Conservation (phyloP, 1,284 basidiomycete species). For the Rhodotorula sp. region DNA sequence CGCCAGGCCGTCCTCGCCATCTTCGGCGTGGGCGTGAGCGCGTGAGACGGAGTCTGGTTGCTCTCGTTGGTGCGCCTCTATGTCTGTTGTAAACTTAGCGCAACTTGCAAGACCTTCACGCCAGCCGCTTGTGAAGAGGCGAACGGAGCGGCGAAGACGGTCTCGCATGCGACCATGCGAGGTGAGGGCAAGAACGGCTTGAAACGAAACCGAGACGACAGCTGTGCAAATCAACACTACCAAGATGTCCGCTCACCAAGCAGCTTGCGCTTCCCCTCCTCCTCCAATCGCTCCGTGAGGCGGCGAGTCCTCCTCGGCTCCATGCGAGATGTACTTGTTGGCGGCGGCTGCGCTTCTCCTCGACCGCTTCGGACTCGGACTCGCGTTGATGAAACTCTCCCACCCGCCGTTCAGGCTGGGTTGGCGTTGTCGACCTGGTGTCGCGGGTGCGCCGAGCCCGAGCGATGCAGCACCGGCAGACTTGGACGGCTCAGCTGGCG, state of each 20-base stretch:
- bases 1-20: conserved; percentile 53
- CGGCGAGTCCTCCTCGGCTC: neutral
- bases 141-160: neutral
- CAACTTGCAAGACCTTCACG: neutral
- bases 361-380: conserved; percentile 19
- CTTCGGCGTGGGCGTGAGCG: conserved; percentile 27
- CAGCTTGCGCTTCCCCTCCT: neutral
- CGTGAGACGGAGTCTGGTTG: neutral
- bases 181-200: neutral
- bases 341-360: neutral
- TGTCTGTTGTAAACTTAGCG: neutral
- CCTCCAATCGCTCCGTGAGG: neutral
- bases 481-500: conserved; percentile 3
- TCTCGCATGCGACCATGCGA: neutral
- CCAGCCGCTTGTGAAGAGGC: neutral
- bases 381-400: conserved; percentile 33
- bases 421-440: conserved; percentile 24
- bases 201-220: neutral
- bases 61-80: neutral
- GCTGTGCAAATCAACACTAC: neutral
- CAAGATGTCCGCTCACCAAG: neutral
- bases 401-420: conserved; percentile 17
- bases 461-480: neutral
- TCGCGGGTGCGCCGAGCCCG: conserved; percentile 9
- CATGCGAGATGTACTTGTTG: neutral